These are phyloP conservation scores for Fraxinus americana DNA, from an alignment of 257 asterid genomes.

Conservation along the genomic window DNA sequence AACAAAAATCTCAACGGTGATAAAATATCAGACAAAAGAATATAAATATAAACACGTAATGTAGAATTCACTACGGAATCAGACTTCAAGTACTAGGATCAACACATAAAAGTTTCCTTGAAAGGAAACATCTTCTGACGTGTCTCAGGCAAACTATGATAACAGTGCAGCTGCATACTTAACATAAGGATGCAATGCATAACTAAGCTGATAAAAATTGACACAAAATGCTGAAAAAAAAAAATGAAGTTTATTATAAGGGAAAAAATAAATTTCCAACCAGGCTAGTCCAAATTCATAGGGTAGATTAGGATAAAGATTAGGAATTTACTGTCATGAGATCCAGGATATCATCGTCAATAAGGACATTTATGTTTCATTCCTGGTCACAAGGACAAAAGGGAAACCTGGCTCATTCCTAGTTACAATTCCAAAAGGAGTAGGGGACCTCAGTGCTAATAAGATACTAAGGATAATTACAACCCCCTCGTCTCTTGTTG, in stretches of 20 bases:
- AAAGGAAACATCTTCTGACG: background rate
- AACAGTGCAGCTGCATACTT: background rate
- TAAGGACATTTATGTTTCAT: background rate
- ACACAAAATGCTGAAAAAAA: background rate
- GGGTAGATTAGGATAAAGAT: background rate
- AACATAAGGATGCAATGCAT: background rate
- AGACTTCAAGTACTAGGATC: background rate
- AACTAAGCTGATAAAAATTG: too few relatives aligned
- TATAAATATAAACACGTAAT: background rate
- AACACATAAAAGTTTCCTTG: background rate
- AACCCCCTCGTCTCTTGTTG: background rate
- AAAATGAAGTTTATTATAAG: too few relatives aligned
- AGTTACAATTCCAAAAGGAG: too few relatives aligned
- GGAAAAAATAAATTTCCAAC: background rate
- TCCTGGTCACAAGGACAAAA: background rate
- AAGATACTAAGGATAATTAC: background rate
- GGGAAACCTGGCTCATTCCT: background rate
- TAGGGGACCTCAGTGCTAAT: too few relatives aligned
- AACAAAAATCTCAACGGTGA: background rate
- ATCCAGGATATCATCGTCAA: background rate
- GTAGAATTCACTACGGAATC: slow-evolving; percentile 3
- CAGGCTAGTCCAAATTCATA: background rate
- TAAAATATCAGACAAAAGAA: background rate
- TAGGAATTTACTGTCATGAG: background rate
- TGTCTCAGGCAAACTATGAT: background rate